Evolutionary conservation across 1,284 basidiomycete genomes (phyloP).

Genomic region (Filobasidium uniguttulatum): DNA sequence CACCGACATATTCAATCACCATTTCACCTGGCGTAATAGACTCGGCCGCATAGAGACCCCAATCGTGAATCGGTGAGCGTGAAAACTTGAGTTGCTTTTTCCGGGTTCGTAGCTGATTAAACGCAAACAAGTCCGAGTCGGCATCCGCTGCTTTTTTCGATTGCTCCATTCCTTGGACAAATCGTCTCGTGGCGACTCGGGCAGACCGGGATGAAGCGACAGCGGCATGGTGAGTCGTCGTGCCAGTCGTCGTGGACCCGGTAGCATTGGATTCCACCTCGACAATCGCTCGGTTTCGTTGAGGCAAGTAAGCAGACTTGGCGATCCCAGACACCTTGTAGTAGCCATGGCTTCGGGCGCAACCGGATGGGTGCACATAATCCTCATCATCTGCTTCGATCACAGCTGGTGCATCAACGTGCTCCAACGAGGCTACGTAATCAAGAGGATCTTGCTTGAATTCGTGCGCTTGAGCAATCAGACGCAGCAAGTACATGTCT

Average conservation of each 20-base stretch:
- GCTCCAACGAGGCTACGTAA: conserved; percentile 19
- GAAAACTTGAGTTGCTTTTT: conserved; percentile 98
- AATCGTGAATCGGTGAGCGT: conserved; percentile 92
- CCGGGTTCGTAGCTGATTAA: conserved; percentile 92
- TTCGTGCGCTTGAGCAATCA: conserved; percentile 42
- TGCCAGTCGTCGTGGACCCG: not conserved
- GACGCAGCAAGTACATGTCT: conserved; percentile 70
- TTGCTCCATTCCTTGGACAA: conserved; percentile 87
- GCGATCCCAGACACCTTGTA: conserved; percentile 86
- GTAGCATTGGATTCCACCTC: conserved; percentile 27
- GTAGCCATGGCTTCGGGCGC: conserved; percentile 82
- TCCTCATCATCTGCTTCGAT: conserved; percentile 18
- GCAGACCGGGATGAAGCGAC: conserved; percentile 77
- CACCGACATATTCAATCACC: conserved; percentile 99
- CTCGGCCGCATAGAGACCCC: conserved; percentile 93
- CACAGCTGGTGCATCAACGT: conserved; percentile 22
- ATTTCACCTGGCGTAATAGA: conserved; percentile 87
- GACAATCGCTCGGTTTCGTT: conserved; percentile 45
- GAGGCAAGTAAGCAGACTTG: conserved; percentile 68
- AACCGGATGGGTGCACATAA: conserved; percentile 58
- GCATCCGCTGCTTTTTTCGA: conserved; percentile 57
- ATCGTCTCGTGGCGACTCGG: conserved; percentile 82
- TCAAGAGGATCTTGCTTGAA: conserved; percentile 17
- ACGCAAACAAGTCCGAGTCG: conserved; percentile 60
- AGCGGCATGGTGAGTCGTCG: conserved; percentile 16